Percentiles rank a stretch among this genome's conserved stretches.
phyloP scores from a whole-genome alignment of 805 yeast species.

The Candida krabiensis region DNA sequence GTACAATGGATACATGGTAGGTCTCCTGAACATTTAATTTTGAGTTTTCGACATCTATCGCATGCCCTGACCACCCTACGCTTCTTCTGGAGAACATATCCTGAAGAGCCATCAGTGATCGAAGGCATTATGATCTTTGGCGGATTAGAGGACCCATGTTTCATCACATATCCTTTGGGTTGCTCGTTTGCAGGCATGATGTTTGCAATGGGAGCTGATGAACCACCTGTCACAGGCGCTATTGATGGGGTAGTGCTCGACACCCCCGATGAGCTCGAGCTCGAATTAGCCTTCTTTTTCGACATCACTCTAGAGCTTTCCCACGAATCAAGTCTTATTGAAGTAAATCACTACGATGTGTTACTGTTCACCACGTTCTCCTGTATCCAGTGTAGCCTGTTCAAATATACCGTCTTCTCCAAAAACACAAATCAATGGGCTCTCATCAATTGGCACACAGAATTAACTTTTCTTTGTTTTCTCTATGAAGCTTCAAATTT shows the following conservation, averaged over 20 bases:
- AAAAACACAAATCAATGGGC: too few relatives aligned
- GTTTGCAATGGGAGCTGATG: not conserved
- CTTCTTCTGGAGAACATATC: slow-evolving; percentile 27
- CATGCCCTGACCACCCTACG: slow-evolving; percentile 50
- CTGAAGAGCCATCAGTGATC: slow-evolving; percentile 14
- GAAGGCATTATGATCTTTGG: slow-evolving; percentile 32
- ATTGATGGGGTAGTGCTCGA: slow-evolving; percentile 2
- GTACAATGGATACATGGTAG: slow-evolving; percentile 64
- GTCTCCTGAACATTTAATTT: slow-evolving; percentile 53
- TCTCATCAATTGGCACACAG: too few relatives aligned
- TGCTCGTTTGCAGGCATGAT: slow-evolving; percentile 1
- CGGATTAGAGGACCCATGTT: slow-evolving; percentile 16
- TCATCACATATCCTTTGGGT: slow-evolving; percentile 8
- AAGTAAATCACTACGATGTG: not conserved
- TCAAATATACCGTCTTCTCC: too few relatives aligned
- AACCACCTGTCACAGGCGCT: slow-evolving; percentile 2
- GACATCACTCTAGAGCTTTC: slow-evolving; percentile 1
- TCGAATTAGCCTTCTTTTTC: slow-evolving; percentile 2
- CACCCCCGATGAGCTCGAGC: not conserved
- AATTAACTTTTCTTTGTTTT: not conserved
- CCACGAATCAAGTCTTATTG: not conserved
- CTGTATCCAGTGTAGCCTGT: too few relatives aligned
- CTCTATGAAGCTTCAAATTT: slow-evolving; percentile 1
- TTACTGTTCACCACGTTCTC: too few relatives aligned
- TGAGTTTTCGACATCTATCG: slow-evolving; percentile 49